Conservation (phyloP, 352 stramenopile species). For the Globisporangium perplexum region DNA sequence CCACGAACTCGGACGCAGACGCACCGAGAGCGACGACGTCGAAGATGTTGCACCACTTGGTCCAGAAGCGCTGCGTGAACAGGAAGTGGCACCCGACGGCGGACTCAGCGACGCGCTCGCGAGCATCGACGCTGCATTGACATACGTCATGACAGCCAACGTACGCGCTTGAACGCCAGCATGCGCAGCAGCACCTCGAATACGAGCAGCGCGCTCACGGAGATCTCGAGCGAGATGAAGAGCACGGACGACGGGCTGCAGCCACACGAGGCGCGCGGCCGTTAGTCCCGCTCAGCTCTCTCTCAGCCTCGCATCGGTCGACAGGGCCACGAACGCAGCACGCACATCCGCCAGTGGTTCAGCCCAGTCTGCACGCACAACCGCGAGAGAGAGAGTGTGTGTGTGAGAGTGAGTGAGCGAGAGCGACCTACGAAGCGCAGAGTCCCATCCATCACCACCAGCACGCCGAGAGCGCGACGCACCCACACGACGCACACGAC, state of each 20-base stretch:
- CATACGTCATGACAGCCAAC: no score
- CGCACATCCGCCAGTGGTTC: conserved; percentile 76
- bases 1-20: no score
- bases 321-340: not conserved
- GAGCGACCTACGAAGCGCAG: no score
- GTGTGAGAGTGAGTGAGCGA: no score
- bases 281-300: not conserved
- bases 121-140: no score
- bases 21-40: conserved; percentile 68
- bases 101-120: no score
- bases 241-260: conserved; percentile 58
- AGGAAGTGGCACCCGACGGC: no score
- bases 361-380: conserved; percentile 40
- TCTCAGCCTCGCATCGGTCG: not conserved
- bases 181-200: conserved; percentile 82
- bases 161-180: conserved; percentile 65
- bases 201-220: conserved; percentile 63
- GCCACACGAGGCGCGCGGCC: not conserved
- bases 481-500: conserved; percentile 72
- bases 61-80: conserved; percentile 57
- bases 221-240: conserved; percentile 81
- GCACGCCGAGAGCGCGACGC: not conserved
- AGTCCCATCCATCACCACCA: not conserved
- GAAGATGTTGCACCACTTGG: conserved; percentile 84
- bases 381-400: conserved; percentile 1